Evolutionary conservation across 306 rosid species (phyloP).

Genomic region (Astragalus glycyphyllos): DNA sequence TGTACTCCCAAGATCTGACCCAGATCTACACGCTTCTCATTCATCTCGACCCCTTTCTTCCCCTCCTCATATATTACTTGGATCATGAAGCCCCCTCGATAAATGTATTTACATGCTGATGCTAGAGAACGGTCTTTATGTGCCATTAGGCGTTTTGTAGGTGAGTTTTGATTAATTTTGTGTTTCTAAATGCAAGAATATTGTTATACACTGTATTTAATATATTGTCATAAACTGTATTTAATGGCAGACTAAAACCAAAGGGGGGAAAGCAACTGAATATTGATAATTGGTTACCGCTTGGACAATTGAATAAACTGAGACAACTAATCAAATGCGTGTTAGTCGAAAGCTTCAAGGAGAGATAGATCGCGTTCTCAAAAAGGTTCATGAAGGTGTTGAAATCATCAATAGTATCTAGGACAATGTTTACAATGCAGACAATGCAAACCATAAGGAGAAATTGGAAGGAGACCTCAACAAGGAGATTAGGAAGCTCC

Average conservation of each 20-base stretch:
- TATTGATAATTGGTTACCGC: background rate
- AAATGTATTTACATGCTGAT: no score
- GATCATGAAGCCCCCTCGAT: no score
- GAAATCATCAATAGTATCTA: slow-evolving; percentile 93
- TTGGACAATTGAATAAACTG: background rate
- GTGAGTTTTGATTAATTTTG: background rate
- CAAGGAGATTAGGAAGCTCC: slow-evolving; percentile 97
- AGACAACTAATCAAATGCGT: slow-evolving; percentile 58
- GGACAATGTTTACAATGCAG: slow-evolving; percentile 97
- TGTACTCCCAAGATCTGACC: no score
- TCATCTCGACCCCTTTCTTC: no score
- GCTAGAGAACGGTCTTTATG: no score
- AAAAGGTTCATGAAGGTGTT: slow-evolving; percentile 97
- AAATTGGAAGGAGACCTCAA: slow-evolving; percentile 96
- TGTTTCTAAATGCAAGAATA: background rate
- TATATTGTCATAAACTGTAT: no score
- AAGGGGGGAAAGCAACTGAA: background rate
- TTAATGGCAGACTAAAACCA: no score
- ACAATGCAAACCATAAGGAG: slow-evolving; percentile 97
- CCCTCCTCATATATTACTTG: no score
- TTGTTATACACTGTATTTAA: no score
- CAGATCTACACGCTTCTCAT: no score
- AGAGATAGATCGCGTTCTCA: slow-evolving; percentile 96
- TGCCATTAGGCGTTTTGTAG: background rate
- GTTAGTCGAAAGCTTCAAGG: slow-evolving; percentile 99